Percentiles rank a stretch among this genome's conserved stretches.
Evolutionary conservation across 805 yeast genomes (phyloP).

Genomic region (Schwanniomyces sp.): DNA sequence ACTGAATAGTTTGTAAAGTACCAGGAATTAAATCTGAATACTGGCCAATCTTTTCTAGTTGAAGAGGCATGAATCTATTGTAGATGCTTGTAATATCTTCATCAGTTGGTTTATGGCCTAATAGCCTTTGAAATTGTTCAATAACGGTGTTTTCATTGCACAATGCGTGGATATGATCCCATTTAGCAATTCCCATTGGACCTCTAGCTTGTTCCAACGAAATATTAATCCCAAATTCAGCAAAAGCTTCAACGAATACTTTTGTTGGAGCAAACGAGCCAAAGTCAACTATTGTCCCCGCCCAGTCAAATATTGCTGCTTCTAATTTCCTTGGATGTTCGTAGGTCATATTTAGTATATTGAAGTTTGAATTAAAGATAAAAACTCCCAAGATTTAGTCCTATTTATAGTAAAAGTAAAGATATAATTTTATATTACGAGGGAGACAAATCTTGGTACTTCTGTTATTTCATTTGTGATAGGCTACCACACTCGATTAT

Average conservation of each 20-base stretch:
- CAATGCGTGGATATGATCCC: neutral
- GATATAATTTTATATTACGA: too few species aligned
- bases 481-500: neutral
- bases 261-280: neutral
- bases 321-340: neutral
- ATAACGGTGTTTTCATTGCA: neutral
- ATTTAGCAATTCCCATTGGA: neutral
- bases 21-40: constrained; percentile 1
- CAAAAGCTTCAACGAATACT: neutral
- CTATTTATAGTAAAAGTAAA: too few species aligned
- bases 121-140: neutral
- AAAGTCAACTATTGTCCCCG: constrained; percentile 1
- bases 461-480: neutral
- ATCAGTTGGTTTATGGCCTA: neutral
- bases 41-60: neutral
- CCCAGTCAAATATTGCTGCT: neutral
- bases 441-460: too few species aligned
- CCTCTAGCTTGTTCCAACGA: neutral
- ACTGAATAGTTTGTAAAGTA: neutral
- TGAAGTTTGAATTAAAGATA: too few species aligned
- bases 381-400: too few species aligned
- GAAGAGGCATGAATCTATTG: constrained; percentile 1
- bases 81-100: constrained; percentile 1
- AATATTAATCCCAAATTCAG: neutral
- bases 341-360: neutral